These are phyloP conservation scores for Diaporthe australafricana DNA, from an alignment of 2,329 filamentous ascomycete species.

Conservation along the genomic window DNA sequence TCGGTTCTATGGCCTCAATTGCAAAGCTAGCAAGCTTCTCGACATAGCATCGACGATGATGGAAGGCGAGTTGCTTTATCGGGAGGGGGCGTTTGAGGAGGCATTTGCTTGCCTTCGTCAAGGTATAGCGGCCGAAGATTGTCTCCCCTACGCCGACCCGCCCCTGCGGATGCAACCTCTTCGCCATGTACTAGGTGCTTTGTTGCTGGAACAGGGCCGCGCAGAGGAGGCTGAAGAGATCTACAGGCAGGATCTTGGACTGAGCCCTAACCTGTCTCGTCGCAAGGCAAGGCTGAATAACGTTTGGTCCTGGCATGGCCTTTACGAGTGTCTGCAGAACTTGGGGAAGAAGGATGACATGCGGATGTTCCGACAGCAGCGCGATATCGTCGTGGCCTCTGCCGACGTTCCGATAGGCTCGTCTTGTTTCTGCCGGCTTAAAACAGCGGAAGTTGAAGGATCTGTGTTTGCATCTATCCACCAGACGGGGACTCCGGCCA, in stretches of 20 bases:
- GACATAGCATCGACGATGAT: background rate
- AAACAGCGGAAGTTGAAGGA: too few species aligned
- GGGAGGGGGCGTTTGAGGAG: background rate
- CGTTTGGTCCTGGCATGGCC: background rate
- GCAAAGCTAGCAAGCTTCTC: background rate
- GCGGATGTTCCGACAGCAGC: background rate
- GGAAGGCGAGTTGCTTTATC: background rate
- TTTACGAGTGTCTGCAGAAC: background rate
- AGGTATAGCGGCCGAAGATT: background rate
- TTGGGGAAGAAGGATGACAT: background rate
- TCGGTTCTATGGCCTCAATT: background rate
- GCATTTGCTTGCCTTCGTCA: background rate
- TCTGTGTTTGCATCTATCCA: too few species aligned
- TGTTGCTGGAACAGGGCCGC: background rate
- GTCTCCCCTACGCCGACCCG: background rate
- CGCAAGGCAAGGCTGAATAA: background rate
- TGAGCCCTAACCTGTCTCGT: background rate
- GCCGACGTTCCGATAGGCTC: background rate
- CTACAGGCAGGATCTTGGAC: background rate
- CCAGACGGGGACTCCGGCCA: too few species aligned
- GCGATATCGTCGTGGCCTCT: background rate
- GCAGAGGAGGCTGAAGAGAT: background rate
- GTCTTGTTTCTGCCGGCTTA: background rate
- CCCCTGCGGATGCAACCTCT: background rate
- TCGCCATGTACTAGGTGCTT: background rate